Base-by-base conservation (phyloP, 345 rosid species). In the Syzygium oleosum region DNA sequence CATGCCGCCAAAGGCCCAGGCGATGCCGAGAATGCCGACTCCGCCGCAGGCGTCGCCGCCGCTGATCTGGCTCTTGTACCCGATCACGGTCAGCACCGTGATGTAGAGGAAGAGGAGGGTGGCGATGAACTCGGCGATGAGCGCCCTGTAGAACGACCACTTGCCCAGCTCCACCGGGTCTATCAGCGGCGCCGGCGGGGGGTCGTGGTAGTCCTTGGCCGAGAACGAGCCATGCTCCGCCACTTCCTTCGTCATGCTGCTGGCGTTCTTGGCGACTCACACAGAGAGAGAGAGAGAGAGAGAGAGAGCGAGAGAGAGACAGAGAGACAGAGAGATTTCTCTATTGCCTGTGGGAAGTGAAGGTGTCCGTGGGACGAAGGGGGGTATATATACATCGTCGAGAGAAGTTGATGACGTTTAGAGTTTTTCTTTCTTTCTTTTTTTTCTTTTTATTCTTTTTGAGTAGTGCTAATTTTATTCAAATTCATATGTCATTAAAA, bases 51-150 rank as follows among this genome's bases (percentile, higher is more conserved):
- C 23, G 84, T 84, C 87, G 34, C 7, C n/a, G n/a, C 79, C 87
- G 86, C 83, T 86, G 12, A 84, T 86, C 86, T 88, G 90, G 85
- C 88, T 88, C 54, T 84, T 83, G 84, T 88, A 86, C 41, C 90
- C 90, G 27, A 88, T 88, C 29, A 88, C 90, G 6, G 90, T 88
- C 84, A 86, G 51, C 41, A 88, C 86, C 13, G 90, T 88, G 84
- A 87, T 53, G 84, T 90, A 63, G 29, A 90, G 87, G 88, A 90
- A 90, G 78, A 90, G 88, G 41, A 90, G 89, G 29, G 89, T 88
- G 52, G 89, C 91, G 22, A 90, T 88, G 90, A 90, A 88, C 90
- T 90, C 89, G 46, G 90, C 90, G 52, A 87, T 87, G 52, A 85
- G 55, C 73, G 91, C 88, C 38, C 88, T 80, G 49, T 90, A 90